Evolutionary conservation across 164 flowering plant species (phyloP), one percentile per base, ranked within the genome.

Genomic region (Amborella trichopoda): DNA sequence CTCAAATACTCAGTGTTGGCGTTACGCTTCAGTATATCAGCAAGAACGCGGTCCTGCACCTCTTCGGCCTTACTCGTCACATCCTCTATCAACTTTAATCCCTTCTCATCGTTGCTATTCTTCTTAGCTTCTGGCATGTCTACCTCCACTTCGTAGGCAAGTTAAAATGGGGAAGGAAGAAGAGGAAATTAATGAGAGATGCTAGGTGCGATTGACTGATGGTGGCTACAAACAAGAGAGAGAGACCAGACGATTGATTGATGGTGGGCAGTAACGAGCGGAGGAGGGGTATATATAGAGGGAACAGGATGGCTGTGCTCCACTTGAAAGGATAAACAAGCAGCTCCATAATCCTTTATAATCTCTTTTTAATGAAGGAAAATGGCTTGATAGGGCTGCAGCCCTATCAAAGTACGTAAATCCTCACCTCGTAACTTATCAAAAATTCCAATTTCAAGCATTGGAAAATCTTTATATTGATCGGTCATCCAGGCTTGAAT

Each of bases 81-180:
- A 18, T 83, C 87, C 55, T 87, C 96, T 16, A 87, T 83, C 60
- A 77, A 83, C 53, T 76, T 62, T 33, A 83, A 87, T 2, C 58
- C 59, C 56, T 62, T 68, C 64, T 54, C 70, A 20, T 21, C 25
- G 20, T 4, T 25, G 5, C 48, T 2, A 44, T 23, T 47, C 50
- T 70, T 81, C 5, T 82, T 87, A 44, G 84, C 87, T 49, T 81
- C 90, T 40, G 95, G 90, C 90, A 85, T 84, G 76, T 62, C 57
- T 58, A 18, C n/a, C n/a, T n/a, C n/a, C n/a, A n/a, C n/a, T n/a
- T n/a, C n/a, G n/a, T n/a, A n/a, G n/a, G n/a, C n/a, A n/a, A n/a
- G n/a, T n/a, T n/a, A n/a, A n/a, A n/a, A 26, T 46, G 42, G 50
- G 36, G 37, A 38, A 40, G 33, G 45, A 23, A 39, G 14, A 34